Conservation (phyloP, 164 flowering plant species). For the Vitis riparia region DNA sequence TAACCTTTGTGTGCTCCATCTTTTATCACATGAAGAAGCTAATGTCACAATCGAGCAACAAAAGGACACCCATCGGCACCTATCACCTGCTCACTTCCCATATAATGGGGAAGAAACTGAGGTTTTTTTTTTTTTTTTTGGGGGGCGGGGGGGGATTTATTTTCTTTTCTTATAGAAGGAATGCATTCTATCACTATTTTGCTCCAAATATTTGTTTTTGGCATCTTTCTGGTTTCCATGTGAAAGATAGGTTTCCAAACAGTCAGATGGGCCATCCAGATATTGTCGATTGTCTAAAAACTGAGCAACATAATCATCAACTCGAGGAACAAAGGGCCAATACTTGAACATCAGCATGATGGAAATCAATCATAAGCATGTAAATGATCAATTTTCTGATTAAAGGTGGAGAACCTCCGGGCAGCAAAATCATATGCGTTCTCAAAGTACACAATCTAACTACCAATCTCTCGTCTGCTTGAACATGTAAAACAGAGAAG, state of each 20-base stretch:
- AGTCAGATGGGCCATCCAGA: slow-evolving; percentile 5
- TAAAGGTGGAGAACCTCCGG: slow-evolving; percentile 18
- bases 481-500: slow-evolving; percentile 20
- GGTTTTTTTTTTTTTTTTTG: slow-evolving; percentile 20
- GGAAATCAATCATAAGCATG: slow-evolving; percentile 22
- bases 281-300: background rate
- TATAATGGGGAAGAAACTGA: slow-evolving; percentile 43
- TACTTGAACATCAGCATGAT: slow-evolving; percentile 15
- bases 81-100: slow-evolving; percentile 80
- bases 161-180: slow-evolving; percentile 16
- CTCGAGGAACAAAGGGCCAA: slow-evolving; percentile 9
- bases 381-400: slow-evolving; percentile 9
- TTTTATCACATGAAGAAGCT: slow-evolving; percentile 70
- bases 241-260: slow-evolving; percentile 7
- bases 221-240: slow-evolving; percentile 3
- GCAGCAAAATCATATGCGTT: slow-evolving; percentile 21
- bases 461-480: slow-evolving; percentile 12
- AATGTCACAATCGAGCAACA: slow-evolving; percentile 66
- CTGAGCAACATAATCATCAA: slow-evolving; percentile 18
- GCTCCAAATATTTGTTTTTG: slow-evolving; percentile 10
- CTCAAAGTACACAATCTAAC: slow-evolving; percentile 13
- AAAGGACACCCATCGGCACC: slow-evolving; percentile 64
- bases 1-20: slow-evolving; percentile 78
- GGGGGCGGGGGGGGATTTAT: slow-evolving; percentile 10
- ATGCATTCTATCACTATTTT: slow-evolving; percentile 4